Base-by-base conservation (phyloP, 176 grass and related monocot genomes). In the Aegilops tauschii region DNA sequence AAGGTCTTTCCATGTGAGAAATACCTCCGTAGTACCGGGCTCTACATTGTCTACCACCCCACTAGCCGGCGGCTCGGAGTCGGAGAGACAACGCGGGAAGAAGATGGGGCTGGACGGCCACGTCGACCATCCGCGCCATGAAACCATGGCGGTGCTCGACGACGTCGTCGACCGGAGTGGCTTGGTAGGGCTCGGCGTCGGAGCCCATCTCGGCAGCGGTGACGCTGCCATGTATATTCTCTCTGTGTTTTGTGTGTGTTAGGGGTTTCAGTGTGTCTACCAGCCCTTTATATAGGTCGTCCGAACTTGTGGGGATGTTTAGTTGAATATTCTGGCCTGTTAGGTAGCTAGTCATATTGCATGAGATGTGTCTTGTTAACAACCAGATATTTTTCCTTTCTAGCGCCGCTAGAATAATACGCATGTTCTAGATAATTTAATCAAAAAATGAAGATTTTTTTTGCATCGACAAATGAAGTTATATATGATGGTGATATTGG, bases 141-240 rank as follows among this genome's bases (percentile, higher is more conserved):
- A 62, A 10, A 54, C 27, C 47, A 2, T 29, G 35, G 28, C 27
- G 3, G 36, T n/a, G 58, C 31, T 36, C 17, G 20, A 59, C 23
- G 28, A 59, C 13, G 20, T 47, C 8, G 27, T 36, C 8, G 27
- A 52, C 17, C 66, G 27, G 29, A 86, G 80, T 13, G 87, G 83
- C 36, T 75, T 82, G 17, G 44, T 80, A 0, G 87, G 87, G 34
- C 86, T 88, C 5, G 90, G 90, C 14, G 67, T 89, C 12, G 80
- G 90, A 0, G 83, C 87, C 80, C 90, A 92, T 69, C 45, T 59
- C 1, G 80, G 90, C 27, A 92, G 34, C 0, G 90, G 81, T 3
- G 87, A 86, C 1, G 83, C 35, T 28, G 86, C 86, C 90, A 92
- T 92, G 8, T 74, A 47, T 29, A 50, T 30, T 8, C 40, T 27